Evolutionary conservation across 2,329 filamentous ascomycete species (phyloP).

Genomic region (Aspergillus unguis): DNA sequence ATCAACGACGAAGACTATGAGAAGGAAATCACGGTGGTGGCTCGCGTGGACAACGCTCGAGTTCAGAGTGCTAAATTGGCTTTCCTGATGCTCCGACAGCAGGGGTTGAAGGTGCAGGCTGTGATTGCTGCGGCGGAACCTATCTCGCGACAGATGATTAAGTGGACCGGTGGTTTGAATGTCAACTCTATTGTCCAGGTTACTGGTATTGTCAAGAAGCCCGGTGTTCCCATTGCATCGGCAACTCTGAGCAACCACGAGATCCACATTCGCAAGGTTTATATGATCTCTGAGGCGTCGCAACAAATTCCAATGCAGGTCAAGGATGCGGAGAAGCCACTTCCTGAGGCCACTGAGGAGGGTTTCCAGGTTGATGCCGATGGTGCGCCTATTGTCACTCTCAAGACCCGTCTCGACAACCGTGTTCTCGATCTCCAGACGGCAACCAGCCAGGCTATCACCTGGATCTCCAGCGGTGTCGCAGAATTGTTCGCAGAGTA

Average conservation of each 20-base stretch:
- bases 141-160: slow-evolving; percentile 86
- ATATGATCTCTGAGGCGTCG: slow-evolving; percentile 65
- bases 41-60: slow-evolving; percentile 81
- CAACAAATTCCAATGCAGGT: slow-evolving; percentile 60
- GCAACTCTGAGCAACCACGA: slow-evolving; percentile 76
- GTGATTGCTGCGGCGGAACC: slow-evolving; percentile 63
- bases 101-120: slow-evolving; percentile 77
- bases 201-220: slow-evolving; percentile 76
- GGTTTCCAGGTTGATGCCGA: slow-evolving; percentile 50
- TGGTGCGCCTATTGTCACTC: slow-evolving; percentile 66
- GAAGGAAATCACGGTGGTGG: slow-evolving; percentile 71
- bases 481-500: slow-evolving; percentile 74
- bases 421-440: slow-evolving; percentile 88
- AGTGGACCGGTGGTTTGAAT: slow-evolving; percentile 73
- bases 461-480: slow-evolving; percentile 65
- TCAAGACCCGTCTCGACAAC: slow-evolving; percentile 86
- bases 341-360: slow-evolving; percentile 45
- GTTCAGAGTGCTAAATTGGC: slow-evolving; percentile 88
- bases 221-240: slow-evolving; percentile 83
- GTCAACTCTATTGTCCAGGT: slow-evolving; percentile 80
- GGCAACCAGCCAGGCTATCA: slow-evolving; percentile 85
- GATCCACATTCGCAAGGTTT: slow-evolving; percentile 84
- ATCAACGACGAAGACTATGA: slow-evolving; percentile 61
- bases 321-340: slow-evolving; percentile 51
- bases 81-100: slow-evolving; percentile 80